Percentiles rank a stretch among this genome's conserved stretches.
These are phyloP conservation scores for Lasiodiplodia hormozganensis DNA, from an alignment of 2,329 filamentous ascomycete genomes.

Conservation along the genomic window DNA sequence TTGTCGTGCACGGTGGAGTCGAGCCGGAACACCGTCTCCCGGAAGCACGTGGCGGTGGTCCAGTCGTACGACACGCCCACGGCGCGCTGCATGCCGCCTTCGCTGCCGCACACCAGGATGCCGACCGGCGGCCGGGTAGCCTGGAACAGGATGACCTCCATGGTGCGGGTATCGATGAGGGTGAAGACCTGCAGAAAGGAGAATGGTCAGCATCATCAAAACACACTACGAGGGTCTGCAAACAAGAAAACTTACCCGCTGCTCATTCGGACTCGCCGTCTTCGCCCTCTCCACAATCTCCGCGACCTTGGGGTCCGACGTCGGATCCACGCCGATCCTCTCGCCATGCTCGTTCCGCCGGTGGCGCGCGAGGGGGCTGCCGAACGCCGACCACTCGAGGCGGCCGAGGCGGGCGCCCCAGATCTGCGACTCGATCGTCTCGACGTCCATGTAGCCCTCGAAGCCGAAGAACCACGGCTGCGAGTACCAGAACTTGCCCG, in stretches of 20 bases:
- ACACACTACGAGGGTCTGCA: background rate
- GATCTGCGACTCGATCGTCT: slow-evolving; percentile 47
- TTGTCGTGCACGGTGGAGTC: slow-evolving; percentile 47
- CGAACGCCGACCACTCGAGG: slow-evolving; percentile 46
- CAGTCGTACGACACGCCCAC: slow-evolving; percentile 56
- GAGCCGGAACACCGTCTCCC: slow-evolving; percentile 55
- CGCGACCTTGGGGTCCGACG: slow-evolving; percentile 32
- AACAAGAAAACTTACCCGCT: slow-evolving; percentile 32
- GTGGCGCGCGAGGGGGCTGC: slow-evolving; percentile 44
- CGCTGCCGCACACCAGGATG: slow-evolving; percentile 52
- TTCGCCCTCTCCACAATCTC: slow-evolving; percentile 37
- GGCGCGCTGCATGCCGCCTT: slow-evolving; percentile 56
- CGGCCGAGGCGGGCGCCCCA: slow-evolving; percentile 42
- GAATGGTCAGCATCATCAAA: background rate
- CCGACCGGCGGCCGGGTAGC: slow-evolving; percentile 50
- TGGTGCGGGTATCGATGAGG: slow-evolving; percentile 51
- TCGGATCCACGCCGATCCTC: slow-evolving; percentile 44
- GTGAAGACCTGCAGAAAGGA: slow-evolving; percentile 40
- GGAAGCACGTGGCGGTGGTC: slow-evolving; percentile 49
- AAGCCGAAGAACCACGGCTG: slow-evolving; percentile 55
- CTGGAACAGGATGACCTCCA: slow-evolving; percentile 53
- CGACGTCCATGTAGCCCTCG: slow-evolving; percentile 49
- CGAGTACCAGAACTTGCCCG: slow-evolving; percentile 49
- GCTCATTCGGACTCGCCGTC: slow-evolving; percentile 36
- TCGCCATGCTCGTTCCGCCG: slow-evolving; percentile 38